A percentile compares a stretch with the other conserved stretches of the same genome.
phyloP scores from a whole-genome alignment of 2,329 filamentous ascomycete genomes.

The Sclerotinia subarctica region DNA sequence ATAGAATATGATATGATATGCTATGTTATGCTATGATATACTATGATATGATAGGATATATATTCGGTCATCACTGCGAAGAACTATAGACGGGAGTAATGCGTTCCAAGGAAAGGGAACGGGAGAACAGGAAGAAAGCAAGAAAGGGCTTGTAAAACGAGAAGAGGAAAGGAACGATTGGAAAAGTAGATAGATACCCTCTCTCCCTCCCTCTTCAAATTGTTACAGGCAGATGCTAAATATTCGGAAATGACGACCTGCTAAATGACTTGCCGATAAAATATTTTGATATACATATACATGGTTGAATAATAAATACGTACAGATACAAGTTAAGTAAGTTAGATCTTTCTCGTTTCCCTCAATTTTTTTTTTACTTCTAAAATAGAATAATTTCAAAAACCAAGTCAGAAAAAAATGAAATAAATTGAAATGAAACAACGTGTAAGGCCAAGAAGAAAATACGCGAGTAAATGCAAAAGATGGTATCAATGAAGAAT shows the following conservation, averaged over 20 bases:
- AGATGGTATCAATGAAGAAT: slow-evolving; percentile 16
- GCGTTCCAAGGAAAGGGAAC: slow-evolving; percentile 45
- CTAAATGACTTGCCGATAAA: neutral
- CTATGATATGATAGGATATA: neutral
- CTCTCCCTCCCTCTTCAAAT: neutral
- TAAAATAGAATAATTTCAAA: neutral
- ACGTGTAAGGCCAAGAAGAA: slow-evolving; percentile 1
- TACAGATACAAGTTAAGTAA: slow-evolving; percentile 8
- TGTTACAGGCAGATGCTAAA: neutral
- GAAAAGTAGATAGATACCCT: slow-evolving; percentile 19
- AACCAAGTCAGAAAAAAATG: neutral
- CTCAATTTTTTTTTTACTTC: too few relatives aligned
- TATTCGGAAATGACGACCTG: neutral
- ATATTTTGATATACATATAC: slow-evolving; percentile 14
- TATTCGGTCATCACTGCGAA: slow-evolving; percentile 76
- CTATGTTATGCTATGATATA: neutral
- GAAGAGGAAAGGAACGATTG: slow-evolving; percentile 32
- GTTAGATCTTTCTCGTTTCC: neutral
- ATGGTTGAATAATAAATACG: slow-evolving; percentile 1
- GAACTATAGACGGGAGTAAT: slow-evolving; percentile 88
- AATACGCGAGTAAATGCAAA: slow-evolving; percentile 14
- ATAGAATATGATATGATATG: too few relatives aligned
- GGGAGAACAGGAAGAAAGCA: slow-evolving; percentile 68
- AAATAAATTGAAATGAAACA: neutral
- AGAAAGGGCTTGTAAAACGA: slow-evolving; percentile 68